Evolutionary conservation across 1,284 basidiomycete species (phyloP), one percentile per base, ranked within the genome.

Genomic region (Caloboletus inedulis): DNA sequence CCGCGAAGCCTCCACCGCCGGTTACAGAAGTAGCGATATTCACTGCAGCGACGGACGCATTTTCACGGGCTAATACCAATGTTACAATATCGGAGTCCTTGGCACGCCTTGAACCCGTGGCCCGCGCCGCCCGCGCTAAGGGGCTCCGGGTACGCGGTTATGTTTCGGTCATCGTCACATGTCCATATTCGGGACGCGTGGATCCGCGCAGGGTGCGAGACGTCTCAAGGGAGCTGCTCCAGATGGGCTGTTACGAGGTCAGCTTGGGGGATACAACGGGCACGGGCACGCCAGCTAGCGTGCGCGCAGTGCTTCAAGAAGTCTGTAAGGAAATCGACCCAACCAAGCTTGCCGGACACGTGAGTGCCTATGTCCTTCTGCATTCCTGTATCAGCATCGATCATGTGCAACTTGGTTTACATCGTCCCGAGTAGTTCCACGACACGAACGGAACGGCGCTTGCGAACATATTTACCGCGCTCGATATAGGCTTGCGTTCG

Each of bases 221-320:
- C 19, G 83, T 97, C 12, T 75, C 89, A 0, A 81, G 80, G 56
- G 82, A 80, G 57, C 70, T 98, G 25, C 60, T 85, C 5, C 83
- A 93, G 53, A 95, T 97, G 89, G 95, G 94, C 0, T 96, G 93
- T 66, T 97, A 96, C 71, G 91, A 98, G 67, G 83, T 98, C 46
- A 91, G 88, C 57, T 72, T 98, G 30, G 94, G 93, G 0, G 95
- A 98, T 71, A 98, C 94, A 2, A 91, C 93, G 2, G 95, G 95
- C 0, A 84, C 84, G 30, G 95, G 89, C 1, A 91, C 87, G 43
- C 92, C 94, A 0, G 71, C 74, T 16, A 80, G 80, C 21, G 80
- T 95, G 51, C 68, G 75, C 16, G 74, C 75, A 49, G 81, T 96
- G 72, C 74, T 97, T 52, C 79, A 86, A 53, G 82, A 82, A 25